Evolutionary conservation across 192 early-diverging fungal genomes (phyloP).

Genomic region (Coemansia sp.): DNA sequence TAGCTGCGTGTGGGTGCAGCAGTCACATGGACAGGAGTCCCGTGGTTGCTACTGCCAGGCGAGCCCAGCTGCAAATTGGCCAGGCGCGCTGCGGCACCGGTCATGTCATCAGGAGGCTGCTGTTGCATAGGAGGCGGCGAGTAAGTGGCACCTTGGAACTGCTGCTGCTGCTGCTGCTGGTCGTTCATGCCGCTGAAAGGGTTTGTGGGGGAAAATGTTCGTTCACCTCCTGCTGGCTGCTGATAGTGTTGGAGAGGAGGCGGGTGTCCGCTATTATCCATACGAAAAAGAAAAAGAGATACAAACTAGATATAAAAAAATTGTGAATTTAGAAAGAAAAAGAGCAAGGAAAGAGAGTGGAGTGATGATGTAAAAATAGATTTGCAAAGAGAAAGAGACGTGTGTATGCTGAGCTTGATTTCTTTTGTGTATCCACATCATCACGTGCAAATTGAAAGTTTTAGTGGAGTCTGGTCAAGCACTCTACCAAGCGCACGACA

Average conservation of each 20-base stretch:
- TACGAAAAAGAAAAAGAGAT: not conserved
- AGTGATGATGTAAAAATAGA: no score
- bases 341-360: not conserved
- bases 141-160: not conserved
- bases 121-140: conserved; percentile 6
- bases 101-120: conserved; percentile 27
- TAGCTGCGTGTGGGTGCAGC: conserved; percentile 14
- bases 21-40: conserved; percentile 14
- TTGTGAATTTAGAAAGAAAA: not conserved
- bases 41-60: conserved; percentile 12
- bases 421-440: not conserved
- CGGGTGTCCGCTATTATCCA: conserved; percentile 23
- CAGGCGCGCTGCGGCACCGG: conserved; percentile 31
- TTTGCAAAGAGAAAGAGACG: not conserved
- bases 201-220: conserved; percentile 47
- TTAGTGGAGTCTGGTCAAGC: conserved; percentile 40
- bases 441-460: not conserved
- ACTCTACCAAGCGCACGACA: conserved; percentile 41
- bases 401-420: not conserved
- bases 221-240: conserved; percentile 9
- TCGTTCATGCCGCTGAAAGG: conserved; percentile 45
- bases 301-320: not conserved
- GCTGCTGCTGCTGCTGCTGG: conserved; percentile 14
- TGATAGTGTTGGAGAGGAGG: conserved; percentile 4
- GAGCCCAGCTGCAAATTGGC: conserved; percentile 49